Base-by-base conservation (phyloP, 202 grass and related monocot species). In the Tripidium arundinaceum region DNA sequence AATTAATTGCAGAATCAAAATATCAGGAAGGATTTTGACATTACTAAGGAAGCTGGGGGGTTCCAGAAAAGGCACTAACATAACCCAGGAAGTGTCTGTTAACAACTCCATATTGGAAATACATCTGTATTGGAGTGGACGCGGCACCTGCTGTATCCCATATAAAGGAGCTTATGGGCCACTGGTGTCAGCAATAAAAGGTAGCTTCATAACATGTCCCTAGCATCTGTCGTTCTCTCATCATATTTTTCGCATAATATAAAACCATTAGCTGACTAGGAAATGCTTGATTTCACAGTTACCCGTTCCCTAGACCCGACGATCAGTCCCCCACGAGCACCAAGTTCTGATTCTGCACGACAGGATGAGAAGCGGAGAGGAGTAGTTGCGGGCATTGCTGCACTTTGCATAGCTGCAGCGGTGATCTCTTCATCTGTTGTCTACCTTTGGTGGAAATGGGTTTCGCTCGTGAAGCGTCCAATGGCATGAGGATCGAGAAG, bases 391-490 rank as follows among this genome's bases (percentile, higher is more conserved):
- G 87, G 87, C 11, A 85, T 90, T 83, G 87, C 81, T 73, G 84
- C 84, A 16, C 82, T 87, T 58, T 71, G 84, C 42, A 75, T 75
- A 54, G 87, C 87, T 60, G 74, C 54, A 1, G 52, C 77, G 0
- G 64, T 88, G 46, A 83, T 93, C 29, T 84, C 68, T 33, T 82
- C 84, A n/a, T 93, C 90, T 1, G 37, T 87, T 4, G 31, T 72
- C 34, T 93, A 89, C 68, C 87, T 93, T 12, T 83, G 90, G 90
- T 87, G 87, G 83, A 89, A 89, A 79, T 87, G 84, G 81, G 62
- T 80, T 54, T 67, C 87, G 6, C 69, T 89, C 36, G 81, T 76
- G 31, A 79, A 86, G 55, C 36, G 78, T 49, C 9, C 77, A 57
- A 62, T 83, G 10, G 16, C 77, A 76, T 76, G 72, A 74, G n/a